Evolutionary conservation across 306 rosid species (phyloP), one percentile per base, ranked within the genome.

Genomic region (Gleditsia sinensis): DNA sequence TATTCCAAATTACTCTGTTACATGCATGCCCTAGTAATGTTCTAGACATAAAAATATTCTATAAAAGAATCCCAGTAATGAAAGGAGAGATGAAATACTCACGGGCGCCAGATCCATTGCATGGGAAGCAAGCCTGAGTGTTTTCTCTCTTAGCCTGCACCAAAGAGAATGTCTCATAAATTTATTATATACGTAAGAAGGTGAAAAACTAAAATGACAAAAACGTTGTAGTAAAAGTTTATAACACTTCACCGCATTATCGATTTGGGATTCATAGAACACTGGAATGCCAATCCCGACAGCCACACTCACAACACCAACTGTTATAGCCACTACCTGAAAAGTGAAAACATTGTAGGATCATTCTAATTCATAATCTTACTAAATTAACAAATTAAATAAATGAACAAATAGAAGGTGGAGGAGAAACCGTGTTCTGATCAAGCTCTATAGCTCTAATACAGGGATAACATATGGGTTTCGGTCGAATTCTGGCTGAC

Each of bases 41-140:
- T 67, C 4, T 9, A 45, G 24, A 39, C 43, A 59, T 10, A 75
- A 79, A 58, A 59, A 24, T 51, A 54, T 63, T 53, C 17, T 28
- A n/a, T n/a, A n/a, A n/a, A 33, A 20, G 33, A 36, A 53, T 53
- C 33, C 21, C 42, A 43, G n/a, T 19, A 32, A 9, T 23, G 32
- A 72, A 56, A 17, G 34, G 32, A 53, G 43, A 37, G 56, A 70
- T 1, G 24, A 14, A 70, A 68, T 30, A 86, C 94, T 89, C 81
- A 92, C 98, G 99, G 56, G 97, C 96, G 7, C 98, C 99, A 3
- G 98, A 78, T 50, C 98, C 99, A 79, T n/a, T 79, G 87, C 97
- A 95, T 3, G 99, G 99, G 82, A 95, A 95, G 86, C 99, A 92
- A 46, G 96, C 85, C 59, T 90, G 99, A 30, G 96, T 95, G 72